These are phyloP conservation scores for Clathrospora elynae DNA, from an alignment of 2,329 filamentous ascomycete species.

Conservation along the genomic window DNA sequence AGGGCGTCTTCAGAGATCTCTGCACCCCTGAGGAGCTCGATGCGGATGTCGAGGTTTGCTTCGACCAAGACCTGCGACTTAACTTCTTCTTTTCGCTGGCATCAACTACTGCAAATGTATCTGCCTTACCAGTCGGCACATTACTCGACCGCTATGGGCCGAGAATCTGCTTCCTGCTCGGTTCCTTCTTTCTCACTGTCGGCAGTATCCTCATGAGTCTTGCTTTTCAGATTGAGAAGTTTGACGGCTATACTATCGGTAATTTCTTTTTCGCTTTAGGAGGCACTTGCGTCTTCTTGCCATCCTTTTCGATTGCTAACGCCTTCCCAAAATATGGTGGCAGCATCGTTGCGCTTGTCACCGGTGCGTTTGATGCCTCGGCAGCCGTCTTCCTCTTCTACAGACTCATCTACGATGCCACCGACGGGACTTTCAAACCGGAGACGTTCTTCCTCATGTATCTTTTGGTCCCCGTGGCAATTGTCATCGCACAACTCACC, in stretches of 20 bases:
- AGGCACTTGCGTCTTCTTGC: constrained; percentile 81
- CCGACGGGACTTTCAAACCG: constrained; percentile 62
- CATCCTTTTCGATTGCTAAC: constrained; percentile 83
- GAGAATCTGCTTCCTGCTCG: constrained; percentile 39
- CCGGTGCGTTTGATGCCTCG: constrained; percentile 82
- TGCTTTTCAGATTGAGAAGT: constrained; percentile 42
- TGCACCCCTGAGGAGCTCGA: constrained; percentile 46
- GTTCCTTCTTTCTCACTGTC: constrained; percentile 38
- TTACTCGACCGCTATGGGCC: constrained; percentile 48
- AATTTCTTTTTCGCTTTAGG: constrained; percentile 79
- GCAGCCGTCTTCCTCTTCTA: constrained; percentile 79
- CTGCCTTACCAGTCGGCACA: constrained; percentile 45
- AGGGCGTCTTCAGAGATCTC: constrained; percentile 46
- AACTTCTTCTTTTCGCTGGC: constrained; percentile 48
- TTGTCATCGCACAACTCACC: constrained; percentile 69
- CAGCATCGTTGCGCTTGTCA: constrained; percentile 78
- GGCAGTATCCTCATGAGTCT: constrained; percentile 48
- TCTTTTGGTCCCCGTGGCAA: constrained; percentile 70
- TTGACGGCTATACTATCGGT: constrained; percentile 64
- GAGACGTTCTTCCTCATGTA: constrained; percentile 74
- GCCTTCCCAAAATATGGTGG: constrained; percentile 78
- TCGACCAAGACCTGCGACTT: constrained; percentile 47
- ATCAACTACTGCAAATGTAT: constrained; percentile 48
- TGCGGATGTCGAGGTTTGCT: constrained; percentile 43
- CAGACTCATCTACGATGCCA: constrained; percentile 69